Conservation (phyloP, 2,329 filamentous ascomycete genomes). For the Lasiodiplodia sp. region DNA sequence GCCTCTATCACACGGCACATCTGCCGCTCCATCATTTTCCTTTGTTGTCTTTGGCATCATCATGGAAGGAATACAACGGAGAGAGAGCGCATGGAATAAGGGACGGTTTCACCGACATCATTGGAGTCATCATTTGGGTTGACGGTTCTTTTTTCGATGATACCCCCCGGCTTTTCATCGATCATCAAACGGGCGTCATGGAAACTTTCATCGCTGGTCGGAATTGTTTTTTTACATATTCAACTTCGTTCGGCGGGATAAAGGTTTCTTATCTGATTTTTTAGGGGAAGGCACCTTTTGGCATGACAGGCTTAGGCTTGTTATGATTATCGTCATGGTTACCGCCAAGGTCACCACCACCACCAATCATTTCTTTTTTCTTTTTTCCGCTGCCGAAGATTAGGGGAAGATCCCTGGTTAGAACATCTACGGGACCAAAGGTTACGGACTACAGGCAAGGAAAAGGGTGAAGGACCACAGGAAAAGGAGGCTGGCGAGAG, state of each 20-base stretch:
- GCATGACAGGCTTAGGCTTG: not conserved
- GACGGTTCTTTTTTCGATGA: constrained; percentile 14
- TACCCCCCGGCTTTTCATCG: constrained; percentile 16
- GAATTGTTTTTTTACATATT: not conserved
- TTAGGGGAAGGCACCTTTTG: not conserved
- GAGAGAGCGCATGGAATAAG: constrained; percentile 15
- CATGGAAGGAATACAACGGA: not conserved
- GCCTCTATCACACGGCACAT: constrained; percentile 5
- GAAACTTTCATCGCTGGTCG: not conserved
- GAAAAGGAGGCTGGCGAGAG: not conserved
- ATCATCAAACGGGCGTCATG: not conserved
- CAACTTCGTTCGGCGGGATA: not conserved
- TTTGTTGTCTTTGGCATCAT: constrained; percentile 1
- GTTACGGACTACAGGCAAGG: not conserved
- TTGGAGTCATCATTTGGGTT: constrained; percentile 23
- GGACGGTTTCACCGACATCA: constrained; percentile 10
- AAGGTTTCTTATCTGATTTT: not conserved
- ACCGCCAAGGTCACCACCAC: not conserved
- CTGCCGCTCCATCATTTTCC: not conserved
- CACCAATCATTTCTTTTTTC: constrained; percentile 3
- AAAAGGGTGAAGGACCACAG: not conserved
- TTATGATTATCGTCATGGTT: not conserved
- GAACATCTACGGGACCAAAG: not conserved
- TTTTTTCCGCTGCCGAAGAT: not conserved
- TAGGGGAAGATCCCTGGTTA: not conserved